Base-by-base conservation (phyloP, 805 yeast species). In the Wickerhamiella lipophila region DNA sequence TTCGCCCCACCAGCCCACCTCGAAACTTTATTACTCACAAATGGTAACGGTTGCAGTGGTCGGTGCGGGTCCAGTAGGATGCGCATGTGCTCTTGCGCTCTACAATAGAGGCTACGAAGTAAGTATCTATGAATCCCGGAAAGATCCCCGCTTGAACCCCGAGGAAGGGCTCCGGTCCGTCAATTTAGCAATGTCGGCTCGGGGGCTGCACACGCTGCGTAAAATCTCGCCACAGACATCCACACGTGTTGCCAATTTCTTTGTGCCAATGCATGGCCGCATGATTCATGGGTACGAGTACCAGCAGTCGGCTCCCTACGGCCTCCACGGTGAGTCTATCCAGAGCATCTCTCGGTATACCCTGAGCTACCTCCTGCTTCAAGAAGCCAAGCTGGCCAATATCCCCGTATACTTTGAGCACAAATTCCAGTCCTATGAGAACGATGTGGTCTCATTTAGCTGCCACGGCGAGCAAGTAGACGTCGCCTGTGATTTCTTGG, bases 31-130 rank as follows among this genome's bases (percentile, higher is more conserved):
- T 23, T 8, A 6, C 15, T 29, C 6, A 16, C 11, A 21, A 32
- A 44, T 35, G 47, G 47, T 18, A 27, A 26, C 47, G n/a, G 55
- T 60, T 15, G 60, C 55, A 2, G 57, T 88, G 25, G 75, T 88
- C 15, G 96, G 96, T 1, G 95, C 92, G 0, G 96, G 96, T 0
- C 75, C 84, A 5, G 96, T 88, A 1, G 96, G 96, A 0, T 75
- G 92, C 48, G 68, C 86, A 4, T 75, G 88, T 0, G 92, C 95
- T 0, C 63, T 88, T n/a, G 92, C 89, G 0, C 73, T 88, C 34
- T 76, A 80, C 2, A 71, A 77, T 49, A 71, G 76, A 49, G 95
- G 95, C 9, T 81, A 75, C 63, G 52, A 73, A 1, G 96, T 88
- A 18, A 72, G 79, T 0, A 60, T 88, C 3, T 83, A 75, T 54